phyloP scores from a whole-genome alignment of 352 stramenopile species.

The Globisporangium alternatum region DNA sequence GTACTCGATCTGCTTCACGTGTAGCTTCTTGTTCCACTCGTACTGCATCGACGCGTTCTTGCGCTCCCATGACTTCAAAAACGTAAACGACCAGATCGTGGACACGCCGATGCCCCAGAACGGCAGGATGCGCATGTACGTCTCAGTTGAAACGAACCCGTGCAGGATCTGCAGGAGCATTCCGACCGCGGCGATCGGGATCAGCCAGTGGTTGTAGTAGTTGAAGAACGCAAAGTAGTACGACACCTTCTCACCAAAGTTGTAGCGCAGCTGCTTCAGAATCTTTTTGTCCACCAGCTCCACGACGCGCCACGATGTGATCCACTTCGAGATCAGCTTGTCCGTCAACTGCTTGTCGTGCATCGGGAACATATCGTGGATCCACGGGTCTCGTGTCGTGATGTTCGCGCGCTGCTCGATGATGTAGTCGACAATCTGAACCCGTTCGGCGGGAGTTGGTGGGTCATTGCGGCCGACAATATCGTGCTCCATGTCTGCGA shows the following conservation, averaged over 20 bases:
- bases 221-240: slow-evolving; percentile 88
- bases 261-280: slow-evolving; percentile 59
- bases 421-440: slow-evolving; percentile 85
- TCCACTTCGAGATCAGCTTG: slow-evolving; percentile 65
- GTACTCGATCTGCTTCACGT: slow-evolving; percentile 85
- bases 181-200: slow-evolving; percentile 68
- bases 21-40: slow-evolving; percentile 76
- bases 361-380: slow-evolving; percentile 84
- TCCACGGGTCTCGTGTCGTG: slow-evolving; percentile 54
- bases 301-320: slow-evolving; percentile 56
- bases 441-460: slow-evolving; percentile 70
- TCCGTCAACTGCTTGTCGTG: slow-evolving; percentile 70
- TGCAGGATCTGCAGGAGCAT: slow-evolving; percentile 56
- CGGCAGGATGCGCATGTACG: slow-evolving; percentile 79
- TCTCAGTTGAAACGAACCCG: slow-evolving; percentile 47
- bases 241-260: slow-evolving; percentile 86
- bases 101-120: slow-evolving; percentile 82
- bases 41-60: slow-evolving; percentile 78
- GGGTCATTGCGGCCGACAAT: slow-evolving; percentile 52
- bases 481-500: slow-evolving; percentile 77
- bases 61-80: slow-evolving; percentile 83
- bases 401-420: slow-evolving; percentile 73
- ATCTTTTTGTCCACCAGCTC: slow-evolving; percentile 58
- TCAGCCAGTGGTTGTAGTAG: slow-evolving; percentile 76
- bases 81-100: slow-evolving; percentile 78